phyloP scores from a whole-genome alignment of 2,329 filamentous ascomycete species.

The Pseudocercospora eumusae region DNA sequence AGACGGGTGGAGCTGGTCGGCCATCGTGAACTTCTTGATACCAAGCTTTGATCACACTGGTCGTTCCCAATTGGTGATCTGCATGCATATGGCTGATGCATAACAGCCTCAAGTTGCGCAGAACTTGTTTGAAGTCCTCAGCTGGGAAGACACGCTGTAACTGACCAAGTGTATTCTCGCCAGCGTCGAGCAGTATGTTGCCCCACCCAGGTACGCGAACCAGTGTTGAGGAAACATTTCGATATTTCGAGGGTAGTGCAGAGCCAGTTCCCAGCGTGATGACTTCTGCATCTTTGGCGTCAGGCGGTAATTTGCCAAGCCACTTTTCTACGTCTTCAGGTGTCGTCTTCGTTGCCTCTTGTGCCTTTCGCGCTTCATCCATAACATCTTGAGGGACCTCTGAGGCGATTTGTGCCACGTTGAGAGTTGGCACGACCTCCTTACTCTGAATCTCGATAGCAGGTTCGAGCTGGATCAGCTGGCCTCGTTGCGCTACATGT shows the following conservation, averaged over 20 bases:
- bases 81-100: slow-evolving; percentile 97
- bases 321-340: slow-evolving; percentile 52
- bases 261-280: slow-evolving; percentile 90
- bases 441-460: slow-evolving; percentile 48
- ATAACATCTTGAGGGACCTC: slow-evolving; percentile 53
- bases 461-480: slow-evolving; percentile 43
- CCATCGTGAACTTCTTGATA: slow-evolving; percentile 57
- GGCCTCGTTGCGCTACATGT: slow-evolving; percentile 39
- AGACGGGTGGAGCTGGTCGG: slow-evolving; percentile 33
- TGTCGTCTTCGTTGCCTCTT: slow-evolving; percentile 39
- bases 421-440: slow-evolving; percentile 52
- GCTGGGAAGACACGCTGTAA: slow-evolving; percentile 71
- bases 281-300: slow-evolving; percentile 73
- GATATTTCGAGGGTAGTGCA: slow-evolving; percentile 84
- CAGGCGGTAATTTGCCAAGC: slow-evolving; percentile 65
- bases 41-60: slow-evolving; percentile 82
- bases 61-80: slow-evolving; percentile 88
- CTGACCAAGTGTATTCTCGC: slow-evolving; percentile 89
- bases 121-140: slow-evolving; percentile 65
- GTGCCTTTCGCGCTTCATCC: slow-evolving; percentile 53
- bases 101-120: slow-evolving; percentile 77
- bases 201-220: slow-evolving; percentile 80
- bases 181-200: slow-evolving; percentile 87
- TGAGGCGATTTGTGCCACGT: slow-evolving; percentile 49
- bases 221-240: slow-evolving; percentile 89